Conservation (phyloP, 768 basidiomycete species). For the Termitomyces sp. region DNA sequence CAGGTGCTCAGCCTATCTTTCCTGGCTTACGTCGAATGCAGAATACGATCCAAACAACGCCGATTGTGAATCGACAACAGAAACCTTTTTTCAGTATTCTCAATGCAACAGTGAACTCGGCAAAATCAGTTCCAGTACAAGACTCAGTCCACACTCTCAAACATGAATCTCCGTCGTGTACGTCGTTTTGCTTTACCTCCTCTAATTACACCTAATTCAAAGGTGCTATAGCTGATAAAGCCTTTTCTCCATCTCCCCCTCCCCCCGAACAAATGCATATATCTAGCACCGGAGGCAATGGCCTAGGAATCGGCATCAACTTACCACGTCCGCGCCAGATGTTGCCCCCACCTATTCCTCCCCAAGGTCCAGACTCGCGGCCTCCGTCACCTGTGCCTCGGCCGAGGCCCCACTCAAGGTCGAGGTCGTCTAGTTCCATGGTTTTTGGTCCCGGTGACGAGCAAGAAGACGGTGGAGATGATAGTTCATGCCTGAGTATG, state of each 20-base stretch:
- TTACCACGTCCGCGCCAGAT: constrained; percentile 6
- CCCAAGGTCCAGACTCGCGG: constrained; percentile 8
- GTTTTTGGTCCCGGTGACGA: background rate
- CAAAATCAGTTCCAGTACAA: background rate
- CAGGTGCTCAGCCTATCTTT: constrained; percentile 6
- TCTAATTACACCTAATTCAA: background rate
- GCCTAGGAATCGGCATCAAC: background rate
- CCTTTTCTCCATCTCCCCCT: background rate
- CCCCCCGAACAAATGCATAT: constrained; percentile 3
- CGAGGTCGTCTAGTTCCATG: background rate
- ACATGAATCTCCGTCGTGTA: background rate
- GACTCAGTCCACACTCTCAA: background rate
- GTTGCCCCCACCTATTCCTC: constrained; percentile 12
- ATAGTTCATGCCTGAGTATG: background rate
- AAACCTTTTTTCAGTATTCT: background rate
- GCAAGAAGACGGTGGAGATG: background rate
- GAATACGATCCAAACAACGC: background rate
- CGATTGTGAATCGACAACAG: background rate
- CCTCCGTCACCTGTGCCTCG: constrained; percentile 1
- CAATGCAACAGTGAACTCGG: background rate
- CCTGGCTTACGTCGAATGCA: constrained; percentile 12
- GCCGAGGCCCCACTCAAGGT: constrained; percentile 1
- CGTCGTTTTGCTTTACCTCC: too few species aligned
- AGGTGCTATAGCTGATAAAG: background rate
- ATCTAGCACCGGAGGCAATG: background rate